A percentile compares a stretch with the other conserved stretches of the same genome.
Conservation (phyloP, 2,329 filamentous ascomycete species). For the Daldinia eschscholtzii region DNA sequence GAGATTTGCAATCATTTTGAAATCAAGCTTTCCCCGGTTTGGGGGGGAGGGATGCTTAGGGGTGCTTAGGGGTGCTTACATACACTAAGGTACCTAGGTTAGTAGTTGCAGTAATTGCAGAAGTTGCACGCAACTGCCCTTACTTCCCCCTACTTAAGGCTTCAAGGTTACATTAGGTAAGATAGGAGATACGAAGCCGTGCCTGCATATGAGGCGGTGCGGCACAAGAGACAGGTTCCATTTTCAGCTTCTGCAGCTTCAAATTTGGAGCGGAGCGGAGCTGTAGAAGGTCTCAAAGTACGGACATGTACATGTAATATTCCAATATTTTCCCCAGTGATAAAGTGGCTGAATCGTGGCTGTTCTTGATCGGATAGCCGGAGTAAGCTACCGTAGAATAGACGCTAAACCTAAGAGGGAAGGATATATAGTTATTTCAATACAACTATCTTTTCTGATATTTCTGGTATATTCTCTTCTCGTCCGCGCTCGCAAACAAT, state of each 20-base stretch:
- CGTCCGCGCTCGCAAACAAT: not conserved
- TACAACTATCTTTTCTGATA: not conserved
- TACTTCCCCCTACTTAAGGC: not conserved
- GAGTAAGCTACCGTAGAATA: conserved; percentile 16
- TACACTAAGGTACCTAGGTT: no score
- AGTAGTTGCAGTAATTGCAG: not conserved
- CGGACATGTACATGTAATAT: not conserved
- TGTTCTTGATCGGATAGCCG: conserved; percentile 16
- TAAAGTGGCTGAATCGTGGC: conserved; percentile 30
- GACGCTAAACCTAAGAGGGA: conserved; percentile 22
- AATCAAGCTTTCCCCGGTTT: conserved; percentile 32
- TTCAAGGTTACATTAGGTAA: conserved; percentile 7
- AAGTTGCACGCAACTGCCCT: not conserved
- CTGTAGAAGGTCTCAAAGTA: not conserved
- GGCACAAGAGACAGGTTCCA: not conserved
- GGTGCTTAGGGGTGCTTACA: not conserved
- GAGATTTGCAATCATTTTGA: conserved; percentile 45
- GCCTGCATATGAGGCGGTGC: conserved; percentile 11
- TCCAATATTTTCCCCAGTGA: not conserved
- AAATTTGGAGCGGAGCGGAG: not conserved
- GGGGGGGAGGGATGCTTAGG: conserved; percentile 11
- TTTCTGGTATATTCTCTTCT: not conserved
- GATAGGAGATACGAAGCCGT: not conserved
- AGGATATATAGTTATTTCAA: conserved; percentile 3
- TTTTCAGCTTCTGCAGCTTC: not conserved